Base-by-base conservation (phyloP, 805 yeast species). In the Barnettozyma wickerhamii region DNA sequence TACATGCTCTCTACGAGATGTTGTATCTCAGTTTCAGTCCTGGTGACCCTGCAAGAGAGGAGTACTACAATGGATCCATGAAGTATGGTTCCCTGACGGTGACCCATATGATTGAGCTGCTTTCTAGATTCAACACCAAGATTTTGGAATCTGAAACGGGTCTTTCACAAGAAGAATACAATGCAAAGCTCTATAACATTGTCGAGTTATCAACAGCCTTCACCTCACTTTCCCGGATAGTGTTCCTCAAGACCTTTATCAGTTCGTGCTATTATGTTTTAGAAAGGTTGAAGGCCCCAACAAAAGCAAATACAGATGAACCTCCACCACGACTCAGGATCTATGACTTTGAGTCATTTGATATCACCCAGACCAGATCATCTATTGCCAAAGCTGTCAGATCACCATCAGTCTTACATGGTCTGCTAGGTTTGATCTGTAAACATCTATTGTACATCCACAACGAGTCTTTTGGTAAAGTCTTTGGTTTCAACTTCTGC, bases 61-160 rank as follows among this genome's bases (percentile, higher is more conserved):
- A 24, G 6, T 53, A 45, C 28, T 37, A 35, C 9, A 50, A 49
- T 24, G 50, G 52, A 5, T 35, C 38, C 2, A 31, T 53, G 45
- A 56, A 54, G 30, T 56, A 44, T 44, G 49, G 51, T 27, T 30
- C 50, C 2, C 29, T 54, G 14, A 42, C 47, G 7, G 42, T 52
- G 2, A 48, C 52, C 0, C 55, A 56, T 35, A 24, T 49, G 28
- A 46, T 56, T 35, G 58, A 48, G 24, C 15, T 56, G 4, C 35
- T 54, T 21, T 37, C 38, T 19, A 40, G 46, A 19, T 37, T 53
- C 20, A 45, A 39, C 4, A 42, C 42, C 6, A 32, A 31, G 15
- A 18, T 40, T 14, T 10, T 34, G 21, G 28, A 30, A n/a, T 19
- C 27, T 10, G 26, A 30, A 24, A 23, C 29, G 19, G 24, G 35